Percentiles rank a stretch among this genome's conserved stretches.
phyloP scores from a whole-genome alignment of 768 basidiomycete species.

The Goffeauzyma gilvescens region DNA sequence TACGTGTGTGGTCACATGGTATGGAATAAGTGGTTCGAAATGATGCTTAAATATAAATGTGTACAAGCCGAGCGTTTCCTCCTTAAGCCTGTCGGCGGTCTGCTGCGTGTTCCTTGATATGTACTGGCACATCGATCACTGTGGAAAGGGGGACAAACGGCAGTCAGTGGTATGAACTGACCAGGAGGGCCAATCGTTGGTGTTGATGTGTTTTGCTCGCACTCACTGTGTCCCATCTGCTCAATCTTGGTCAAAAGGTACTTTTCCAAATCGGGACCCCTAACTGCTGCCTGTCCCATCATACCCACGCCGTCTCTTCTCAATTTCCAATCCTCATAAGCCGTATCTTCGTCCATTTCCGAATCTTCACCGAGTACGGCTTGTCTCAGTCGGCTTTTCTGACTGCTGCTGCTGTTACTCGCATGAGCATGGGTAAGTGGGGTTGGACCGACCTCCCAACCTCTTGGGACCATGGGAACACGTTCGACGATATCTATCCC shows the following conservation, averaged over 20 bases:
- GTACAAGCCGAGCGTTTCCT: no score
- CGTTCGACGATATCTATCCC: constrained; percentile 63
- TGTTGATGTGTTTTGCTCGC: no score
- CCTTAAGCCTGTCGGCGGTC: no score
- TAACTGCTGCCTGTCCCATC: constrained; percentile 56
- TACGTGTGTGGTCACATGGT: no score
- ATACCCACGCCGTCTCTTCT: constrained; percentile 50
- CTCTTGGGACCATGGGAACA: constrained; percentile 82
- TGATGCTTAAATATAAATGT: no score
- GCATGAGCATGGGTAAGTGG: background rate
- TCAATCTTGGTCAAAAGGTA: constrained; percentile 91
- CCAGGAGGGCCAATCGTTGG: background rate
- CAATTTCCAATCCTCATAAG: constrained; percentile 33
- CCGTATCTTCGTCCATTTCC: constrained; percentile 17
- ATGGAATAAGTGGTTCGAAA: no score
- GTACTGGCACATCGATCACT: constrained; percentile 12
- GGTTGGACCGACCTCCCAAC: constrained; percentile 41
- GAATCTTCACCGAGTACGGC: constrained; percentile 24
- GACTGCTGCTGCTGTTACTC: background rate
- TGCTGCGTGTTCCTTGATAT: no score
- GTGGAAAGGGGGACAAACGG: background rate
- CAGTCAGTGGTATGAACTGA: background rate
- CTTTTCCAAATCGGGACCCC: constrained; percentile 75
- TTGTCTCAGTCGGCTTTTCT: background rate
- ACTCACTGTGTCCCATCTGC: constrained; percentile 67